Conservation (phyloP, 2,329 filamentous ascomycete genomes). For the Aspergillus felis region DNA sequence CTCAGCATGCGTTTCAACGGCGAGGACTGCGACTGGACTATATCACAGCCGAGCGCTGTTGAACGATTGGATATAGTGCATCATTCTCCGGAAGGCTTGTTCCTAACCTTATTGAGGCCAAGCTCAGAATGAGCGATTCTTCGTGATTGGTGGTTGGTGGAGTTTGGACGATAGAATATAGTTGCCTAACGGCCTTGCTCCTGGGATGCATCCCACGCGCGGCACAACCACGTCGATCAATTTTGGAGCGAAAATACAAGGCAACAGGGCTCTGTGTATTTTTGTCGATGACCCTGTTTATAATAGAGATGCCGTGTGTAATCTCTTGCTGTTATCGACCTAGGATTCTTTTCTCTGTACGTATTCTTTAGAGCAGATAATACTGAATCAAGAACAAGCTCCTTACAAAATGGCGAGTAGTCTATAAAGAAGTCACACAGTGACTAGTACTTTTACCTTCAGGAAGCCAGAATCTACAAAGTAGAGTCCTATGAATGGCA, state of each 20-base stretch:
- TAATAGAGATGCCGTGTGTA: background rate
- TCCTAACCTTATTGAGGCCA: background rate
- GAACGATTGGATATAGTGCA: background rate
- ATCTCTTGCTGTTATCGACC: background rate
- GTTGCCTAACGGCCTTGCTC: background rate
- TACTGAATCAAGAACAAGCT: too few species aligned
- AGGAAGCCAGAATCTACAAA: too few species aligned
- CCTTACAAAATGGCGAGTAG: too few species aligned
- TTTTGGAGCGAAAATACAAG: background rate
- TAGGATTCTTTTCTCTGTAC: too few species aligned
- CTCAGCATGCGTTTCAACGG: background rate
- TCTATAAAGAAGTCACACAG: too few species aligned
- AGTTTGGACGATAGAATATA: background rate
- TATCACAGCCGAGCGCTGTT: background rate
- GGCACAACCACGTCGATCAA: background rate
- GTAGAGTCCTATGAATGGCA: too few species aligned
- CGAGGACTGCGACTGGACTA: background rate
- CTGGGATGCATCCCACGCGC: background rate
- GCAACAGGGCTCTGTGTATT: background rate
- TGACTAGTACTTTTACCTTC: too few species aligned
- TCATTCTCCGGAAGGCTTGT: background rate
- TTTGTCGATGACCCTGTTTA: background rate
- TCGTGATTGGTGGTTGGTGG: background rate
- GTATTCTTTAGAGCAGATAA: too few species aligned
- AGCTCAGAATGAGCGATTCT: background rate